Evolutionary conservation across 371 early-diverging fungal species (phyloP).

Genomic region (Choanephora cucurbitarum): DNA sequence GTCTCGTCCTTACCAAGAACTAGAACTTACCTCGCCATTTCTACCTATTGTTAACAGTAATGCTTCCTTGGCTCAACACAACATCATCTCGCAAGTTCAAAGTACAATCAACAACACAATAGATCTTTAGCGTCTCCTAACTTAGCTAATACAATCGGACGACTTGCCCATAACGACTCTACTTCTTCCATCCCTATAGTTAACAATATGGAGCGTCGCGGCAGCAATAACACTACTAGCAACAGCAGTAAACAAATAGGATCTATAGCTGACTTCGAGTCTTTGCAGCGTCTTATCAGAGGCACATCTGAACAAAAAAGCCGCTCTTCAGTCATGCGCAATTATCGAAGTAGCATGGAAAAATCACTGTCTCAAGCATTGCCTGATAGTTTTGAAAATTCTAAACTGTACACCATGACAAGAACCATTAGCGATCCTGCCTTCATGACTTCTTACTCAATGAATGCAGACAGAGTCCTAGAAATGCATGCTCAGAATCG

Average conservation of each 20-base stretch:
- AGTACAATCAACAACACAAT: slow-evolving; percentile 5
- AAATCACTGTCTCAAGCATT: slow-evolving; percentile 5
- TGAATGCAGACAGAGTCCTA: slow-evolving; percentile 56
- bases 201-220: slow-evolving; percentile 8
- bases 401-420: slow-evolving; percentile 13
- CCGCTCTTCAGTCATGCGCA: not conserved
- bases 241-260: not conserved
- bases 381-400: slow-evolving; percentile 24
- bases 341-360: not conserved
- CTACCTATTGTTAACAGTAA: not conserved
- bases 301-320: slow-evolving; percentile 19
- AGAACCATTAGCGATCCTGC: slow-evolving; percentile 17
- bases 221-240: not conserved
- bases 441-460: slow-evolving; percentile 27
- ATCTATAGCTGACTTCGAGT: slow-evolving; percentile 22
- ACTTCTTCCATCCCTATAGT: slow-evolving; percentile 16
- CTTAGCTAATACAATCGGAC: slow-evolving; percentile 22
- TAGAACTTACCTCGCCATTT: not conserved
- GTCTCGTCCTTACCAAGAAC: slow-evolving; percentile 5
- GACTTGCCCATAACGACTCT: slow-evolving; percentile 31
- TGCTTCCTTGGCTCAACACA: slow-evolving; percentile 15
- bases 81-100: slow-evolving; percentile 9
- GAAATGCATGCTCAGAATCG: slow-evolving; percentile 51
- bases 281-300: slow-evolving; percentile 22
- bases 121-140: slow-evolving; percentile 20